A percentile compares a stretch with the other conserved stretches of the same genome.
Conservation (phyloP, 2,329 filamentous ascomycete species). For the Colletotrichum viniferum region DNA sequence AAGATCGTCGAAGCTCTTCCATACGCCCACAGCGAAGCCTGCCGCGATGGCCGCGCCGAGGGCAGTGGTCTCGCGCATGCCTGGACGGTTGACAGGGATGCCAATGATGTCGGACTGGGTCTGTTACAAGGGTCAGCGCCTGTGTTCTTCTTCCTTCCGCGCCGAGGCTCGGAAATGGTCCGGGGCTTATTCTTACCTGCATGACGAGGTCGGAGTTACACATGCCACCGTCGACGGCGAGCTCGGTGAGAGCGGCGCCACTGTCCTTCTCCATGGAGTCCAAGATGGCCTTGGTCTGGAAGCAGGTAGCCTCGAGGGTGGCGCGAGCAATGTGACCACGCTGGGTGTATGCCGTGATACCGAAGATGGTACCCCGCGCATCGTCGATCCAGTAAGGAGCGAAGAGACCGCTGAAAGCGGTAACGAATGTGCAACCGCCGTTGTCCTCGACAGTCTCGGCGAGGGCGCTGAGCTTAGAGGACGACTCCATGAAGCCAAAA, state of each 20-base stretch:
- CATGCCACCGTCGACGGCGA: constrained; percentile 88
- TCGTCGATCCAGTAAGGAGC: constrained; percentile 88
- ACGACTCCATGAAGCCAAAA: constrained; percentile 57
- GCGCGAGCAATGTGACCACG: constrained; percentile 79
- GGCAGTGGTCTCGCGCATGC: constrained; percentile 84
- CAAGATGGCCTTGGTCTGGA: constrained; percentile 82
- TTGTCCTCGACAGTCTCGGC: constrained; percentile 64
- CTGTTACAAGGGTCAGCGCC: constrained; percentile 34
- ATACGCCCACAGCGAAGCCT: constrained; percentile 76
- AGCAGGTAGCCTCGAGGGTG: constrained; percentile 81
- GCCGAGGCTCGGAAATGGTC: constrained; percentile 9
- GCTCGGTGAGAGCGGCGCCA: constrained; percentile 71
- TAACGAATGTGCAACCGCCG: constrained; percentile 78
- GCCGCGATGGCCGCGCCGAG: constrained; percentile 83
- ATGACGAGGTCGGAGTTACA: constrained; percentile 81
- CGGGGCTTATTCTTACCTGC: constrained; percentile 49
- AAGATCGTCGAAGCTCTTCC: constrained; percentile 75
- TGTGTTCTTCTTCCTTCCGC: constrained; percentile 1
- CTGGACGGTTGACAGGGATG: constrained; percentile 77
- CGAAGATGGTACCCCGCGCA: constrained; percentile 79
- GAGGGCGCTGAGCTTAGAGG: constrained; percentile 48
- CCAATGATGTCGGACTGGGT: constrained; percentile 82
- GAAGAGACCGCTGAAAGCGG: constrained; percentile 81
- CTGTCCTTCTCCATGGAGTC: constrained; percentile 83
- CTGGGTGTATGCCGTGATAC: constrained; percentile 78